A percentile compares a stretch with the other conserved stretches of the same genome.
Conservation (phyloP, 345 rosid species). For the Populus tremula region DNA sequence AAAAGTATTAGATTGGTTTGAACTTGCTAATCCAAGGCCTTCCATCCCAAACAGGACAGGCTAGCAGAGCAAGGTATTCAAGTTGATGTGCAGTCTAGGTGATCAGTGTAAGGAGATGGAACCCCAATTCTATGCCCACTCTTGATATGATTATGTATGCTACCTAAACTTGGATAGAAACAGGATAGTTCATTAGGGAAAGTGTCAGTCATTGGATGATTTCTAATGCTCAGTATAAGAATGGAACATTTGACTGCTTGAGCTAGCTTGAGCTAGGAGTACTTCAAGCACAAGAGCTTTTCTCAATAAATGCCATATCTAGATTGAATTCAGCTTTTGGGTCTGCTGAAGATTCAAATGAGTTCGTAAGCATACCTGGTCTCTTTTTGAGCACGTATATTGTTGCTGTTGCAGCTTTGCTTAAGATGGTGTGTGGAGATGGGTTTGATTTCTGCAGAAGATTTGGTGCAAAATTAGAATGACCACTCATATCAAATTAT, state of each 20-base stretch:
- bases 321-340: neutral
- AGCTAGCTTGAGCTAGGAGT: neutral
- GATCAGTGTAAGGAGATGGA: no score
- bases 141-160: neutral
- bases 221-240: neutral
- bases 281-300: neutral
- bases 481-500: no score
- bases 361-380: neutral
- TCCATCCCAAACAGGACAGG: neutral
- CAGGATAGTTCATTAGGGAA: neutral
- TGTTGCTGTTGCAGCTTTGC: neutral
- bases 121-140: neutral
- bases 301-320: neutral
- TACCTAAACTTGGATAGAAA: neutral
- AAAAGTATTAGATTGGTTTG: no score
- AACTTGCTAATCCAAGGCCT: no score
- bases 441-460: no score
- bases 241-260: neutral
- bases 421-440: neutral
- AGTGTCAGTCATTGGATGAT: neutral
- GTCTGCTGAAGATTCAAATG: neutral
- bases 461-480: no score
- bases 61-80: no score
- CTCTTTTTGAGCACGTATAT: neutral
- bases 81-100: no score